phyloP scores from a whole-genome alignment of 2,329 filamentous ascomycete genomes.

The Scedosporium minutisporum region DNA sequence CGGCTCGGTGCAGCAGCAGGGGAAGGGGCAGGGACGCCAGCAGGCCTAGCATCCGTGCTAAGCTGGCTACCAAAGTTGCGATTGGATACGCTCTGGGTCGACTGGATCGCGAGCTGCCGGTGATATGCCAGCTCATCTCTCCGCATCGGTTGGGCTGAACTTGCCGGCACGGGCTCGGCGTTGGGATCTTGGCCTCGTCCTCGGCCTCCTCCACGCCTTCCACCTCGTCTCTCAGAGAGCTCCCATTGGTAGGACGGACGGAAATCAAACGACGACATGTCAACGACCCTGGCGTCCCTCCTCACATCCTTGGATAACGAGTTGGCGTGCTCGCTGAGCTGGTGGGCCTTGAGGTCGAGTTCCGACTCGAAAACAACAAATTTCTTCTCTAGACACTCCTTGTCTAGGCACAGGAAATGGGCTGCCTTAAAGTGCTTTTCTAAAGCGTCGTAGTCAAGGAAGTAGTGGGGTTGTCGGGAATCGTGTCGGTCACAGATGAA shows the following conservation, averaged over 20 bases:
- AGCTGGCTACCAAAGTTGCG: slow-evolving; percentile 81
- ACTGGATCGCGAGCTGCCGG: slow-evolving; percentile 78
- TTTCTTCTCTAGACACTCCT: slow-evolving; percentile 90
- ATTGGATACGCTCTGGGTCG: slow-evolving; percentile 50
- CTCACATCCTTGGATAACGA: slow-evolving; percentile 73
- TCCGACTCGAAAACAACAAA: slow-evolving; percentile 95
- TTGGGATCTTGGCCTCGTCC: slow-evolving; percentile 78
- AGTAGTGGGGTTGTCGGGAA: slow-evolving; percentile 75
- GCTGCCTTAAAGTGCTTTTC: slow-evolving; percentile 81
- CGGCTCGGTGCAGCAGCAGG: neutral
- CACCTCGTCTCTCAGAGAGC: slow-evolving; percentile 30
- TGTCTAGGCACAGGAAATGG: slow-evolving; percentile 76
- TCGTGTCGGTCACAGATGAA: slow-evolving; percentile 77
- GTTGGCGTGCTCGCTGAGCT: slow-evolving; percentile 72
- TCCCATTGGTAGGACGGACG: slow-evolving; percentile 61
- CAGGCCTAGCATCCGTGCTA: slow-evolving; percentile 29
- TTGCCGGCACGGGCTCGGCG: slow-evolving; percentile 64
- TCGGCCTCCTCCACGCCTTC: slow-evolving; percentile 24
- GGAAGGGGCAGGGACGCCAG: slow-evolving; percentile 14
- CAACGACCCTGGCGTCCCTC: slow-evolving; percentile 73
- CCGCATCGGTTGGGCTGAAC: slow-evolving; percentile 69
- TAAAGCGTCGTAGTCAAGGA: slow-evolving; percentile 75
- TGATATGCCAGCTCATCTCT: slow-evolving; percentile 88
- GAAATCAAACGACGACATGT: slow-evolving; percentile 79
- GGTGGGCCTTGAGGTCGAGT: slow-evolving; percentile 89